Evolutionary conservation across 106 monocot species (phyloP).

Genomic region (Alisma plantagoaquatica): DNA sequence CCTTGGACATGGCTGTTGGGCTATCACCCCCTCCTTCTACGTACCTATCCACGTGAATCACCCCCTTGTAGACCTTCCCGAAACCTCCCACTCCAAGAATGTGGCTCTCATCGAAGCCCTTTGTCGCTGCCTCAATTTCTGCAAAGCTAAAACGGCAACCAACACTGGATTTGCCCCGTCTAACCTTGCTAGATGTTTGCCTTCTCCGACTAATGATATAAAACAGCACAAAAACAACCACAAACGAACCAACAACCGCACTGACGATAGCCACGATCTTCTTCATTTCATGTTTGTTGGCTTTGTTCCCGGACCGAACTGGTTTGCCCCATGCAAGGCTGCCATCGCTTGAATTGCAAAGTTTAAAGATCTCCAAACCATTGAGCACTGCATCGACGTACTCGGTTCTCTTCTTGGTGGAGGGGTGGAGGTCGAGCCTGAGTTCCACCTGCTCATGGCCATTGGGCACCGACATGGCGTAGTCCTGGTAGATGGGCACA

Average conservation of each 20-base stretch:
- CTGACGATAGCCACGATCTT: slow-evolving; percentile 4
- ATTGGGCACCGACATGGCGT: neutral
- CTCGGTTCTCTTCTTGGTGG: neutral
- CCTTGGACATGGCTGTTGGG: no score
- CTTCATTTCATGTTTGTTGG: neutral
- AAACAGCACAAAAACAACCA: slow-evolving; percentile 6
- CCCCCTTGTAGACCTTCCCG: slow-evolving; percentile 59
- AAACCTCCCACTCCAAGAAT: no score
- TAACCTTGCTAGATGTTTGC: slow-evolving; percentile 10
- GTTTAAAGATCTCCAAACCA: slow-evolving; percentile 41
- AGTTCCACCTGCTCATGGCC: slow-evolving; percentile 15
- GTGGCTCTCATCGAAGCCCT: slow-evolving; percentile 45
- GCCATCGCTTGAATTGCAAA: slow-evolving; percentile 3
- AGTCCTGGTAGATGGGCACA: slow-evolving; percentile 19
- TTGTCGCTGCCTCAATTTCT: slow-evolving; percentile 58
- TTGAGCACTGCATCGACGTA: slow-evolving; percentile 38
- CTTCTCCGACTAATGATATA: slow-evolving; percentile 14
- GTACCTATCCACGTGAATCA: no score
- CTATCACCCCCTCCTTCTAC: no score
- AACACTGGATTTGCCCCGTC: slow-evolving; percentile 34
- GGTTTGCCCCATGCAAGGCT: slow-evolving; percentile 39
- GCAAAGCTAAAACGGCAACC: slow-evolving; percentile 57
- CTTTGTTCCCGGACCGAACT: neutral
- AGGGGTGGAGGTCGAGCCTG: slow-evolving; percentile 28
- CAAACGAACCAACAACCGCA: slow-evolving; percentile 20